phyloP scores from a whole-genome alignment of 192 early-diverging fungal species.

The Allomyces macrogynus region DNA sequence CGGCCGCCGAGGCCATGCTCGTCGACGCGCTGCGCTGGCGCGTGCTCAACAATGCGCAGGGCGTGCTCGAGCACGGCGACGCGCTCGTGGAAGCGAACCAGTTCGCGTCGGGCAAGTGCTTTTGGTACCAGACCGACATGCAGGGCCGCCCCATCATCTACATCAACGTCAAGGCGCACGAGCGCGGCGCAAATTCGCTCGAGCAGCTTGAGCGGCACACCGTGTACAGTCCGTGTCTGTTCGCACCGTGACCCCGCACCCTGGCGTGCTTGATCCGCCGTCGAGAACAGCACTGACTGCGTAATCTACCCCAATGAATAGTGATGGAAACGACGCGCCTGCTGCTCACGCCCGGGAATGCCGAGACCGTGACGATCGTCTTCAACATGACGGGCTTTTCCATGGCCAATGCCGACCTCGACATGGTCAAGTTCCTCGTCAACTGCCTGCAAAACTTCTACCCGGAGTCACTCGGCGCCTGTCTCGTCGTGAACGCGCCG shows the following conservation, averaged over 20 bases:
- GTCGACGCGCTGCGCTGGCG: constrained; percentile 54
- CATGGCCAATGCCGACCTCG: constrained; percentile 51
- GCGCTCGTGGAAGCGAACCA: constrained; percentile 20
- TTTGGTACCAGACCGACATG: constrained; percentile 25
- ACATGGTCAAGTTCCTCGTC: constrained; percentile 54
- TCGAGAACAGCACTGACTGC: no score
- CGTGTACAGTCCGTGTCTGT: constrained; percentile 2
- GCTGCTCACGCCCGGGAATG: constrained; percentile 21
- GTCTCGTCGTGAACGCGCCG: constrained; percentile 67
- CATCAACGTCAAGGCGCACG: constrained; percentile 28
- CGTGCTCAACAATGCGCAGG: constrained; percentile 28
- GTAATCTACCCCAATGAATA: no score
- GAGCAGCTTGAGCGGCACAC: constrained; percentile 2
- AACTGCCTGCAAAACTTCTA: constrained; percentile 71
- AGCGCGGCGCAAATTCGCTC: constrained; percentile 15
- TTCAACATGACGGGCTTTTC: constrained; percentile 66
- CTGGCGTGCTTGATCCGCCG: no score
- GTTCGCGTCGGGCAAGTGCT: constrained; percentile 28
- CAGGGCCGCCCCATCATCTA: constrained; percentile 32
- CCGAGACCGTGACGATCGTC: constrained; percentile 42
- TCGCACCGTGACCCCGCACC: no score
- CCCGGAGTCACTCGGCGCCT: constrained; percentile 65
- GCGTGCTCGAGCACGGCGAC: constrained; percentile 35
- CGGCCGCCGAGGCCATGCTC: constrained; percentile 52
- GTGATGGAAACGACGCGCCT: constrained; percentile 35